phyloP scores from a whole-genome alignment of 2,329 filamentous ascomycete genomes.

The Neofusicoccum ribis region DNA sequence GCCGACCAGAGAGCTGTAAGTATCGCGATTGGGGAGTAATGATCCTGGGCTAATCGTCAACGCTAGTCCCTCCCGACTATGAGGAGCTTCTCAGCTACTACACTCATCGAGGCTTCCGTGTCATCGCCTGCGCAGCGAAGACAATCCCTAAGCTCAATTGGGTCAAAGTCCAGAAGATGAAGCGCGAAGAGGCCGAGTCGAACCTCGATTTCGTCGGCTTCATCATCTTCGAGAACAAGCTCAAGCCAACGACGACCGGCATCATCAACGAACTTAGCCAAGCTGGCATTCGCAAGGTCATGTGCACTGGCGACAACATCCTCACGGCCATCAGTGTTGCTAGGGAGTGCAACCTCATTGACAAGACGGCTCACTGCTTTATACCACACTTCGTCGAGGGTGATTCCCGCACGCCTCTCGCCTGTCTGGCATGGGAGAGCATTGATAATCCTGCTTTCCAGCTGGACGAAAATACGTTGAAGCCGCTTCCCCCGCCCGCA shows the following conservation, averaged over 20 bases:
- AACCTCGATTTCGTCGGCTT: constrained; percentile 88
- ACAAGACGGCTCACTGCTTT: constrained; percentile 83
- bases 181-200: constrained; percentile 78
- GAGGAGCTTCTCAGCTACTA: constrained; percentile 87
- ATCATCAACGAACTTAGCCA: constrained; percentile 79
- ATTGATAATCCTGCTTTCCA: constrained; percentile 82
- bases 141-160: constrained; percentile 85
- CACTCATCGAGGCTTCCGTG: constrained; percentile 92
- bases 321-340: constrained; percentile 95
- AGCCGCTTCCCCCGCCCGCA: constrained; percentile 70
- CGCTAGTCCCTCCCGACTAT: constrained; percentile 72
- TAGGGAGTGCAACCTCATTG: constrained; percentile 81
- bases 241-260: constrained; percentile 81
- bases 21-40: too few species aligned
- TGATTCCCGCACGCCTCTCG: constrained; percentile 70
- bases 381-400: constrained; percentile 84
- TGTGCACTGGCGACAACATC: constrained; percentile 99
- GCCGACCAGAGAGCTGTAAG: constrained; percentile 67
- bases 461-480: constrained; percentile 76
- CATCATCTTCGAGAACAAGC: constrained; percentile 98
- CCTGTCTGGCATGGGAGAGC: constrained; percentile 83
- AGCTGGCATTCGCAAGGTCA: constrained; percentile 84
- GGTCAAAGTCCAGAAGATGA: constrained; percentile 95
- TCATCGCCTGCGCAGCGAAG: constrained; percentile 92
- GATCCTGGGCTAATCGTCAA: too few species aligned